Evolutionary conservation across 805 yeast species (phyloP), one percentile per base, ranked within the genome.

Genomic region (Pichia scutulata): DNA sequence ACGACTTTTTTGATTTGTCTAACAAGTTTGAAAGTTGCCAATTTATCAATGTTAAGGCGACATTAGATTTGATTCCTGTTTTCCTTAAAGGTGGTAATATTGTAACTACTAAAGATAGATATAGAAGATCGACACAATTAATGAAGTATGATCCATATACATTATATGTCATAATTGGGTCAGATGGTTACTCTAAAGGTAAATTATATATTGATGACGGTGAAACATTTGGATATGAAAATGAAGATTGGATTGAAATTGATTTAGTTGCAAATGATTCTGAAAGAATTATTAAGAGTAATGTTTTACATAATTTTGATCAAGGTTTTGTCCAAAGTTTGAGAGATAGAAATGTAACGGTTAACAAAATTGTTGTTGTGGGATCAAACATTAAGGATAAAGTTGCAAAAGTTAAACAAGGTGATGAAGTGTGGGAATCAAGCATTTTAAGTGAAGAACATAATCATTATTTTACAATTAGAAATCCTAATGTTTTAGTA

Each of bases 111-210:
- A 84, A 83, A 54, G 86, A 82, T 46, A 77, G 95, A 55, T 77
- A 81, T 56, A 80, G 99, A 63, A 77, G 98, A 55, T 86, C 96
- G 0, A 69, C 95, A 3, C 80, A 75, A 61, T 69, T 86, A 54
- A 87, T 86, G 92, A 70, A 63, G 24, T 68, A 74, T 55, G 98
- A 90, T 63, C 96, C 97, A 4, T 88, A 81, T 63, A 85, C 95
- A 0, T 59, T 90, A 37, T 73, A 83, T 2, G 68, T 90, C 41
- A 87, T 86, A 0, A 72, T 82, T 12, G 72, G 72, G 50, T 26
- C 44, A 2, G 57, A 67, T 2, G 82, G 81, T 1, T 55, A 58
- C 7, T 64, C 65, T 0, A 86, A 86, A 2, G 71, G 70, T 6
- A 64, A 68, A 18, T 63, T 90, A 30, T 90, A 89, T 63, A 66